These are phyloP conservation scores for Gossypium aridum DNA, from an alignment of 441 rosid species.

Conservation along the genomic window DNA sequence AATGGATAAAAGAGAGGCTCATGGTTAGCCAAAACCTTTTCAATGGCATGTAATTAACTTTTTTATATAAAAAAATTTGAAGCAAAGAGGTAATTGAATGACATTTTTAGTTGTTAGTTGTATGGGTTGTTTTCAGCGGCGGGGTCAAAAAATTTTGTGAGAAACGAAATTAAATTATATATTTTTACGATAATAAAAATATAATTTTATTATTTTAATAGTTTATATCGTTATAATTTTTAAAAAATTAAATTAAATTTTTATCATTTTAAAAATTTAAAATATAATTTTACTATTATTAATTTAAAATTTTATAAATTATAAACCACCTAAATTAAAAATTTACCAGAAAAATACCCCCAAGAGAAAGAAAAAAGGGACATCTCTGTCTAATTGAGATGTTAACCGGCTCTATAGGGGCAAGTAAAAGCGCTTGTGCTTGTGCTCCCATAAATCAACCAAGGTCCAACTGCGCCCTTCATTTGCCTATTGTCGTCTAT, in stretches of 20 bases:
- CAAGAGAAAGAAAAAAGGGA: not conserved
- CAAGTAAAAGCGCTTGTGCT: not conserved
- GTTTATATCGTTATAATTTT: too few relatives aligned
- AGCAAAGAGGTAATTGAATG: not conserved
- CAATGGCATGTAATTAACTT: not conserved
- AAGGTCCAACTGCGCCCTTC: slow-evolving; percentile 72
- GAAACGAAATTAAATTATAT: too few relatives aligned
- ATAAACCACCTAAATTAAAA: too few relatives aligned
- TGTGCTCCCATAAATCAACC: slow-evolving; percentile 40
- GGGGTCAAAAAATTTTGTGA: too few relatives aligned
- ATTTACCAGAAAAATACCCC: not conserved
- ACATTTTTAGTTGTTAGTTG: not conserved
- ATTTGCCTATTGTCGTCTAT: slow-evolving; percentile 53
- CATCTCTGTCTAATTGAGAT: not conserved
- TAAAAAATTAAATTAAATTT: too few relatives aligned
- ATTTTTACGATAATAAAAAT: too few relatives aligned
- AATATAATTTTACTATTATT: too few relatives aligned
- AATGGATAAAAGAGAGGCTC: not conserved
- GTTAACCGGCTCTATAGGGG: not conserved
- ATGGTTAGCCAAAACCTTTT: not conserved
- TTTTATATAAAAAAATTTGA: not conserved
- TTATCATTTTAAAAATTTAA: too few relatives aligned
- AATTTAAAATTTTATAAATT: too few relatives aligned
- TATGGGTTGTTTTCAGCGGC: not conserved
- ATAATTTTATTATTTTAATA: too few relatives aligned